Conservation (phyloP, 768 basidiomycete genomes). For the Pleurotus cornucopiae region DNA sequence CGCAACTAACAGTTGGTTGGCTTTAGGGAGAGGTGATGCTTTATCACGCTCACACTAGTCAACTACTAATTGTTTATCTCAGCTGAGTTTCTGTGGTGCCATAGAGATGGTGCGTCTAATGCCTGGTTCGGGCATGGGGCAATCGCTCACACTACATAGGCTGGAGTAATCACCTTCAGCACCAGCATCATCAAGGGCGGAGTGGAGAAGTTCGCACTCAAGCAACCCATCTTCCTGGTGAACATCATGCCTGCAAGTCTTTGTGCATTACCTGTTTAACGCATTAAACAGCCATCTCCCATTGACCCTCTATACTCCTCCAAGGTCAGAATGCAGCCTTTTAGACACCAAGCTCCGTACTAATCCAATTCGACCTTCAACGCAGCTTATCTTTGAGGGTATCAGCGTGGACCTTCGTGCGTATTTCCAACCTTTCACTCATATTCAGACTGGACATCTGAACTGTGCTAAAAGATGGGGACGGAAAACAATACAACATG, state of each 20-base stretch:
- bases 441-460: too few relatives aligned
- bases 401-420: slow-evolving; percentile 67
- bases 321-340: slow-evolving; percentile 34
- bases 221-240: slow-evolving; percentile 73
- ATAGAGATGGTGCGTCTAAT: slow-evolving; percentile 59
- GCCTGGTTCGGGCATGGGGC: too few relatives aligned
- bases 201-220: slow-evolving; percentile 67
- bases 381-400: slow-evolving; percentile 68
- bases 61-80: neutral
- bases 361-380: neutral
- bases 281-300: slow-evolving; percentile 56
- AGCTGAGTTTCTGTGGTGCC: slow-evolving; percentile 74
- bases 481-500: slow-evolving; percentile 76
- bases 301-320: slow-evolving; percentile 71
- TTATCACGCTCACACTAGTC: neutral
- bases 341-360: neutral
- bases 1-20: neutral
- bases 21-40: slow-evolving; percentile 50
- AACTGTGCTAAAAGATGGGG: slow-evolving; percentile 44
- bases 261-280: neutral
- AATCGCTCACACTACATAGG: slow-evolving; percentile 25
- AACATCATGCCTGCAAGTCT: neutral
- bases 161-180: slow-evolving; percentile 69
- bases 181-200: slow-evolving; percentile 73
- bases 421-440: slow-evolving; percentile 11